Percentiles rank a stretch among this genome's conserved stretches.
Conservation (phyloP, 2,329 filamentous ascomycete species). For the Hyphodiscus sp. region DNA sequence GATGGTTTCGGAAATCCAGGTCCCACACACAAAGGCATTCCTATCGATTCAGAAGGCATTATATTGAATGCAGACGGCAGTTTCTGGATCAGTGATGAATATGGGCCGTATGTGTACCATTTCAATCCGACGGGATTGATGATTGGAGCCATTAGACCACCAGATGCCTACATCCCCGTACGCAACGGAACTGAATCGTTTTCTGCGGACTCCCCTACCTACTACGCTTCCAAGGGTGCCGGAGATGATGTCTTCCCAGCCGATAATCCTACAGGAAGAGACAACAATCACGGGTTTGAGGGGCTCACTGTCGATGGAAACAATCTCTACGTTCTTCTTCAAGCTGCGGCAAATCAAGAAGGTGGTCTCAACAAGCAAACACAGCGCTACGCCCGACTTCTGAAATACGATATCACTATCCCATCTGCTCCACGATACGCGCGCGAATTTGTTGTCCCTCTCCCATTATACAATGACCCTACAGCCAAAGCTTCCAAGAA, state of each 20-base stretch:
- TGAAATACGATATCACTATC: constrained; percentile 55
- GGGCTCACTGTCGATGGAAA: constrained; percentile 59
- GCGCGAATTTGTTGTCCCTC: constrained; percentile 59
- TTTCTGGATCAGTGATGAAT: constrained; percentile 63
- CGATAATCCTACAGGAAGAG: constrained; percentile 54
- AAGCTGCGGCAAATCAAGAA: constrained; percentile 58
- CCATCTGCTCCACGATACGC: constrained; percentile 39
- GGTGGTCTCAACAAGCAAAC: constrained; percentile 49
- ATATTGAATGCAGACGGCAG: constrained; percentile 51
- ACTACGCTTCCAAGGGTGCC: constrained; percentile 41
- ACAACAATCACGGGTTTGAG: constrained; percentile 73
- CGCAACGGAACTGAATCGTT: constrained; percentile 58
- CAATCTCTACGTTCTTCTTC: constrained; percentile 57
- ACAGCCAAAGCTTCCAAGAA: constrained; percentile 35
- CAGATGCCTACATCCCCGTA: constrained; percentile 55
- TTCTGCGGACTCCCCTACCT: constrained; percentile 55
- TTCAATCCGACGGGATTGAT: constrained; percentile 54
- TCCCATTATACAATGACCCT: constrained; percentile 52
- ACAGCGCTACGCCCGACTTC: constrained; percentile 51
- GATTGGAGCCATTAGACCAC: constrained; percentile 56
- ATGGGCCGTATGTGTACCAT: constrained; percentile 64
- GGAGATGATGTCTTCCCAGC: constrained; percentile 43
- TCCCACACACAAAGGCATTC: constrained; percentile 50
- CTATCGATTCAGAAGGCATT: constrained; percentile 61
- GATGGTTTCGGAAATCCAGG: constrained; percentile 61